Conservation (phyloP, 306 rosid genomes). For the Quillaja saponaria region DNA sequence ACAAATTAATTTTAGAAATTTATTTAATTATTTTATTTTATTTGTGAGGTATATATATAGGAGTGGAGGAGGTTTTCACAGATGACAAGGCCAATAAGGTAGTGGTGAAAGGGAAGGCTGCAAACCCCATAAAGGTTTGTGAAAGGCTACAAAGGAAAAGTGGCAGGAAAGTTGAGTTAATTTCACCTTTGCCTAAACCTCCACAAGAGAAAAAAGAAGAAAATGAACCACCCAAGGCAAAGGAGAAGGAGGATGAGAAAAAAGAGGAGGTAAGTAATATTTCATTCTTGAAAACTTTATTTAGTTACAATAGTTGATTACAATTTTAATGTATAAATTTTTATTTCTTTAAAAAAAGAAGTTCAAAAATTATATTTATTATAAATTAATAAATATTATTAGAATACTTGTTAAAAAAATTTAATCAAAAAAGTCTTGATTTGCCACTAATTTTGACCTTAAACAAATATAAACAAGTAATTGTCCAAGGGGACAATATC, state of each 20-base stretch:
- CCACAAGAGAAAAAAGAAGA: slow-evolving; percentile 53
- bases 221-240: slow-evolving; percentile 34
- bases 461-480: no score
- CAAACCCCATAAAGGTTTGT: slow-evolving; percentile 83
- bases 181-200: slow-evolving; percentile 91
- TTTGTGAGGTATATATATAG: slow-evolving; percentile 33
- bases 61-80: slow-evolving; percentile 80
- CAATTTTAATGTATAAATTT: no score
- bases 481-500: no score
- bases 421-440: no score
- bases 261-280: slow-evolving; percentile 73
- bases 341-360: no score
- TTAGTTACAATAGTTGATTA: no score
- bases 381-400: no score
- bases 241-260: slow-evolving; percentile 33
- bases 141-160: slow-evolving; percentile 88
- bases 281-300: no score
- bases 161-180: slow-evolving; percentile 79
- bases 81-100: slow-evolving; percentile 73
- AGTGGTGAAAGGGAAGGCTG: slow-evolving; percentile 84
- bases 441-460: no score
- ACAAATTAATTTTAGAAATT: no score
- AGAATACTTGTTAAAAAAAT: no score
- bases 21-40: not conserved
- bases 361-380: no score